A percentile compares a stretch with the other conserved stretches of the same genome.
phyloP scores from a whole-genome alignment of 2,329 filamentous ascomycete genomes.

The Exophiala oligosperma region DNA sequence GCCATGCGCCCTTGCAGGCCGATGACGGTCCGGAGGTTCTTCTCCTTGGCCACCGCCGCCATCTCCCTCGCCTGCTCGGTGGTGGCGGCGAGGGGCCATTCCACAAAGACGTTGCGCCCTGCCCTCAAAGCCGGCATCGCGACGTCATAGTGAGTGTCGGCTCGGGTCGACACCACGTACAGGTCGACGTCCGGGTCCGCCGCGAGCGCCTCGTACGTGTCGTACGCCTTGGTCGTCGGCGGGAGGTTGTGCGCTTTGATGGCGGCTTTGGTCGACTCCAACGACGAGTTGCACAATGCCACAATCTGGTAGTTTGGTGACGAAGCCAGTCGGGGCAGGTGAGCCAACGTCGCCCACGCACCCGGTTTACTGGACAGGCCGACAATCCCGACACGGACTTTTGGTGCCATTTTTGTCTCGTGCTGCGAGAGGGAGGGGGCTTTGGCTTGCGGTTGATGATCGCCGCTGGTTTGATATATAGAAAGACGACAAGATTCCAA shows the following conservation, averaged over 20 bases:
- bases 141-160: slow-evolving; percentile 53
- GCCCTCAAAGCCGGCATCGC: slow-evolving; percentile 50
- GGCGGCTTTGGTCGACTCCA: slow-evolving; percentile 46
- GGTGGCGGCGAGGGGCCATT: slow-evolving; percentile 59
- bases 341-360: slow-evolving; percentile 57
- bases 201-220: slow-evolving; percentile 50
- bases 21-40: slow-evolving; percentile 45
- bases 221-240: slow-evolving; percentile 49
- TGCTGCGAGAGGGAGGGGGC: neutral
- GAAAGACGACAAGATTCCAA: too few relatives aligned
- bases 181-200: slow-evolving; percentile 54
- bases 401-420: slow-evolving; percentile 45
- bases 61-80: slow-evolving; percentile 45
- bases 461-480: neutral
- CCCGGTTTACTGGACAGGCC: slow-evolving; percentile 57
- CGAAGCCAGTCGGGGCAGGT: slow-evolving; percentile 60
- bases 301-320: slow-evolving; percentile 50
- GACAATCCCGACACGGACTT: slow-evolving; percentile 55
- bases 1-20: slow-evolving; percentile 54
- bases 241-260: slow-evolving; percentile 47
- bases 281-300: slow-evolving; percentile 54
- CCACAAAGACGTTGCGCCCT: slow-evolving; percentile 56
- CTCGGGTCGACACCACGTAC: slow-evolving; percentile 56
- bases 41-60: slow-evolving; percentile 35
- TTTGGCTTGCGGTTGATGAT: neutral